Base-by-base conservation (phyloP, 2,329 filamentous ascomycete genomes). In the Fusarium pilosicola region DNA sequence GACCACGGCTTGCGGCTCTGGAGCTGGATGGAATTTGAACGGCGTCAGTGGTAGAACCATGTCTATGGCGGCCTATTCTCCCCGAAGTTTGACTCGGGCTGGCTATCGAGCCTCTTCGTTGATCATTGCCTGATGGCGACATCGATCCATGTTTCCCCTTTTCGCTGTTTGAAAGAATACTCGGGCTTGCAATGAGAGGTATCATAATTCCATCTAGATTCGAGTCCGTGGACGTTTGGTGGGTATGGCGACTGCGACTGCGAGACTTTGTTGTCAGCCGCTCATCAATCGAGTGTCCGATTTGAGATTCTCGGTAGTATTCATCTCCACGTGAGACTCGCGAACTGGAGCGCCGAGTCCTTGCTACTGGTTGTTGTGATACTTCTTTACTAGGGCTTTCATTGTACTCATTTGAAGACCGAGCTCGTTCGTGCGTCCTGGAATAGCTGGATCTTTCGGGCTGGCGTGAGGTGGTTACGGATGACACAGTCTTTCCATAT, bases 311-410 rank as follows among this genome's bases (percentile, higher is more conserved):
- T 18, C 38, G 62, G 18, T 11, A 14, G 15, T 41, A 38, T 36
- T 54, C 38, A 20, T 55, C 28, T 46, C 22, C 17, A 12, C 32
- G 46, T 32, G 32, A 45, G 22, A 24, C 26, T 59, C 62, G 44
- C 20, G 62, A 64, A 36, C 34, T 60, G 24, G 56, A n/a, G 20
- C 38, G 55, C n/a, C 20, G 46, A 34, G 49, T 41, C n/a, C 42
- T 60, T n/a, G 49, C 30, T 32, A 32, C 30, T 32, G 30, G 12
- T 22, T 30, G 44, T 24, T 60, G 55, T 34, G 62, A 54, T 30
- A n/a, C 28, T 17, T 52, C 62, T 24, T 18, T 42, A 52, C 49
- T n/a, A 26, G 82, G 1, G 80, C 78, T 0, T 80, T 81, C 0
- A 71, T 62, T 11, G 79, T 80, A 6, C 80, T 76, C 2, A n/a